Evolutionary conservation across 495 filamentous ascomycete species (phyloP).

Genomic region (Penicillium samsonianum): DNA sequence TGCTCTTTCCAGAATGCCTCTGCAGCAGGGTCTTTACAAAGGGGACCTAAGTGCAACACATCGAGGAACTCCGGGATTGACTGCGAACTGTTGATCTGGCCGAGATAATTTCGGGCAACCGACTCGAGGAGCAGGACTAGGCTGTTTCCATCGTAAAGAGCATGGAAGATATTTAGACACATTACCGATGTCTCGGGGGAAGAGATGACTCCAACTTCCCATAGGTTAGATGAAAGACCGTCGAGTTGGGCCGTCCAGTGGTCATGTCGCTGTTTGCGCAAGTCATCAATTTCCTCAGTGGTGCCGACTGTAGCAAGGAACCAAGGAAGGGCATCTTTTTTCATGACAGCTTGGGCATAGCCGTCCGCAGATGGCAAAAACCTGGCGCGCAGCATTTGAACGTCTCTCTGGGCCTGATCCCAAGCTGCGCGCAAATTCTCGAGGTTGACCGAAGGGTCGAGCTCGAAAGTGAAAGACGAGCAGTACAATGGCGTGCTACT

Average conservation of each 20-base stretch:
- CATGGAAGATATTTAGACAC: slow-evolving; percentile 74
- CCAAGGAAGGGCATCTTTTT: slow-evolving; percentile 49
- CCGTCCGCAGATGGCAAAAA: slow-evolving; percentile 70
- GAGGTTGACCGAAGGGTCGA: slow-evolving; percentile 45
- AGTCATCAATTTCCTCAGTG: slow-evolving; percentile 30
- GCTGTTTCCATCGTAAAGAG: slow-evolving; percentile 84
- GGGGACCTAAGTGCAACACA: slow-evolving; percentile 47
- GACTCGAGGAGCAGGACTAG: slow-evolving; percentile 63
- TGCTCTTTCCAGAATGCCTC: slow-evolving; percentile 68
- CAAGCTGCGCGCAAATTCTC: slow-evolving; percentile 53
- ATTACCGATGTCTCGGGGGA: slow-evolving; percentile 40
- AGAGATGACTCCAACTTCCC: slow-evolving; percentile 46
- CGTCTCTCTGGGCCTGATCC: slow-evolving; percentile 42
- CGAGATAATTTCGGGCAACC: slow-evolving; percentile 46
- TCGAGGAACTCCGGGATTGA: slow-evolving; percentile 38
- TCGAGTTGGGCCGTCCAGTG: slow-evolving; percentile 45
- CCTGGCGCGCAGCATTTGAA: slow-evolving; percentile 63
- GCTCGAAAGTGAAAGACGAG: slow-evolving; percentile 62
- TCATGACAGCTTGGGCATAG: slow-evolving; percentile 67
- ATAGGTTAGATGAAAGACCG: slow-evolving; percentile 32
- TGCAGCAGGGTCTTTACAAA: slow-evolving; percentile 43
- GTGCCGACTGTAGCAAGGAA: slow-evolving; percentile 27
- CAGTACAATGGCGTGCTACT: slow-evolving; percentile 63
- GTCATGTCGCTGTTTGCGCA: slow-evolving; percentile 28
- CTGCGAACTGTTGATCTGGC: slow-evolving; percentile 1